Base-by-base conservation (phyloP, 2,329 filamentous ascomycete species). In the Ceratocystis eucalypticola region DNA sequence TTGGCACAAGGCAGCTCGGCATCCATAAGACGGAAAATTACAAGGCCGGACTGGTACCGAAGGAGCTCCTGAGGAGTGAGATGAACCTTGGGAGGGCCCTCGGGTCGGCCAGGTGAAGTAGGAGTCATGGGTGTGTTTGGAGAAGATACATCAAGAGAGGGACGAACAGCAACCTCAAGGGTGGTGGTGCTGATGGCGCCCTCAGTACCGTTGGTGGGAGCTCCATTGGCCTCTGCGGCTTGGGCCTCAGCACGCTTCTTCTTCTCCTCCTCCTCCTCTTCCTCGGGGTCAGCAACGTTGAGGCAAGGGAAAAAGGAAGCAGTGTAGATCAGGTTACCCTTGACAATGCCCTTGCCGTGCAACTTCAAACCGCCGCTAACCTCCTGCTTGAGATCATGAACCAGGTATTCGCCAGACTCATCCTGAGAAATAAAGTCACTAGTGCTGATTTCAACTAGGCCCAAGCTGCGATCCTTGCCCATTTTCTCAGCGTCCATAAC, bases 401-500 rank as follows among this genome's bases (percentile, higher is more conserved):
- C 83, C 55, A 88, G 76, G 72, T 89, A 97, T 72, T 95, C 89
- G 67, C 91, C 94, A 70, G 82, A 84, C 44, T 92, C 88, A 62
- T 84, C 86, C 74, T 96, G 86, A 4, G 78, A 77, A 69, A 97
- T 83, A 74, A 89, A 97, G 69, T 97, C 90, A 20, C 86, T 80
- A 7, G 88, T 86, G 64, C 83, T 80, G 30, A 96, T 76, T 70
- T 97, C 92, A 20, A 94, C 77, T 65, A 88, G 81, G 64, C 94
- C 94, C 44, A 99, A 82, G 53, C 88, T 88, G 66, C 94, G 88
- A 75, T 99, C 94, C 74, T 91, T 94, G 71, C 90, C 90, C 72
- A 97, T 82, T 71, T 86, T 92, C 76, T 99, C 94, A 69, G 94
- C 86, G 72, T 99, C 94, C 93, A 99, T 96, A 70, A 97, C 91